phyloP scores from a whole-genome alignment of 1,284 basidiomycete species.

The Tilletia setariae region DNA sequence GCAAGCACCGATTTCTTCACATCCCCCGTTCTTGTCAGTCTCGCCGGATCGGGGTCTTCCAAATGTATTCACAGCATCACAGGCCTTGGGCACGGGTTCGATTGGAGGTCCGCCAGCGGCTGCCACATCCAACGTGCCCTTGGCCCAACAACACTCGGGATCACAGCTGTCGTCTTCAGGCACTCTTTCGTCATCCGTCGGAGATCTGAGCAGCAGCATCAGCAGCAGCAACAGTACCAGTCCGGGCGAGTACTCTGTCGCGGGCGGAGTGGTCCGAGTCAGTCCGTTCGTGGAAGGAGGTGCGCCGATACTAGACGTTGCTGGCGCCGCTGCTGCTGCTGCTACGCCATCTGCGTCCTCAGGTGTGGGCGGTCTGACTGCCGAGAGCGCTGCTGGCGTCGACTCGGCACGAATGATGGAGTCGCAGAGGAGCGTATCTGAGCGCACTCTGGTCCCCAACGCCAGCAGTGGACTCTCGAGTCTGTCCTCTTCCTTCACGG shows the following conservation, averaged over 20 bases:
- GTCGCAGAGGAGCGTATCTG: neutral
- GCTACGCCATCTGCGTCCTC: neutral
- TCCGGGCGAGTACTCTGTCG: too few relatives aligned
- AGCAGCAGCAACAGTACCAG: too few relatives aligned
- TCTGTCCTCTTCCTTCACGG: too few relatives aligned
- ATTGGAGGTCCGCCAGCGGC: neutral
- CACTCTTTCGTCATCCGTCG: too few relatives aligned
- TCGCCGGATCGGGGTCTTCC: neutral
- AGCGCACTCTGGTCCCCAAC: neutral
- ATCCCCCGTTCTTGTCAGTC: conserved; percentile 4
- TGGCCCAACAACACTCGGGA: too few relatives aligned
- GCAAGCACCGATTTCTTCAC: neutral
- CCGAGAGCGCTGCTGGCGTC: neutral
- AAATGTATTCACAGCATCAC: neutral
- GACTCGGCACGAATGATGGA: conserved; percentile 8
- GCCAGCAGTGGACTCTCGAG: too few relatives aligned
- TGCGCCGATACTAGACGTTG: neutral
- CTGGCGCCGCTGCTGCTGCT: neutral
- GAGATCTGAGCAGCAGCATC: neutral
- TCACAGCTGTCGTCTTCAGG: too few relatives aligned
- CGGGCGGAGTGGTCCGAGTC: too few relatives aligned
- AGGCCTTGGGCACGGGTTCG: neutral
- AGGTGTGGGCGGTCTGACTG: neutral
- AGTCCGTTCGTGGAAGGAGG: too few relatives aligned
- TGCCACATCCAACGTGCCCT: too few relatives aligned